These are phyloP conservation scores for Cryptosporidium ubiquitum DNA, from an alignment of 169 alveolate species.

Conservation along the genomic window DNA sequence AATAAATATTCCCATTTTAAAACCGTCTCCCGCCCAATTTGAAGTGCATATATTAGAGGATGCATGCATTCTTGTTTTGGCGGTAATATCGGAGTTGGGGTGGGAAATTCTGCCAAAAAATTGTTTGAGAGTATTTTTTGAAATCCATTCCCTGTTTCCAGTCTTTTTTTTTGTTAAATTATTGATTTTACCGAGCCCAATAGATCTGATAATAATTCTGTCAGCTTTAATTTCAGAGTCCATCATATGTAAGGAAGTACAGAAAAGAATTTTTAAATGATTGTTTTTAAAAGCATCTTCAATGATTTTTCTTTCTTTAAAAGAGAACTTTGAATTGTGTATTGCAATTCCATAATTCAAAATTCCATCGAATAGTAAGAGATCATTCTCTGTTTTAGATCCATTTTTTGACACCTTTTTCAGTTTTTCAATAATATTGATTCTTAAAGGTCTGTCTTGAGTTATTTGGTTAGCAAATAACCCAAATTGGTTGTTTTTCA, in stretches of 20 bases:
- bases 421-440: not conserved
- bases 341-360: slow-evolving; percentile 18
- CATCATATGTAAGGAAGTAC: slow-evolving; percentile 16
- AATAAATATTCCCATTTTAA: not conserved
- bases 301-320: slow-evolving; percentile 32
- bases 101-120: not conserved
- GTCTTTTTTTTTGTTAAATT: not conserved
- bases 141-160: slow-evolving; percentile 54
- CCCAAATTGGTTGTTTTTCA: not conserved
- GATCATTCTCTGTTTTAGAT: not conserved
- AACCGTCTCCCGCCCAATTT: not conserved
- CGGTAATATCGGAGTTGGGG: not conserved
- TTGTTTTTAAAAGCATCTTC: slow-evolving; percentile 31
- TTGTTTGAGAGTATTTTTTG: slow-evolving; percentile 6
- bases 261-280: slow-evolving; percentile 17
- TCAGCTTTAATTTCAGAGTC: slow-evolving; percentile 17
- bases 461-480: not conserved
- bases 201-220: slow-evolving; percentile 51
- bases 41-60: not conserved
- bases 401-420: not conserved
- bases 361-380: slow-evolving; percentile 6
- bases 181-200: slow-evolving; percentile 47
- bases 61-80: not conserved
- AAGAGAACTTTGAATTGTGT: slow-evolving; percentile 26
- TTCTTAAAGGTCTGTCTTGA: not conserved